Evolutionary conservation across 228 moss, liverwort and hornwort genomes (phyloP).

Genomic region (Sphagnum fallax): DNA sequence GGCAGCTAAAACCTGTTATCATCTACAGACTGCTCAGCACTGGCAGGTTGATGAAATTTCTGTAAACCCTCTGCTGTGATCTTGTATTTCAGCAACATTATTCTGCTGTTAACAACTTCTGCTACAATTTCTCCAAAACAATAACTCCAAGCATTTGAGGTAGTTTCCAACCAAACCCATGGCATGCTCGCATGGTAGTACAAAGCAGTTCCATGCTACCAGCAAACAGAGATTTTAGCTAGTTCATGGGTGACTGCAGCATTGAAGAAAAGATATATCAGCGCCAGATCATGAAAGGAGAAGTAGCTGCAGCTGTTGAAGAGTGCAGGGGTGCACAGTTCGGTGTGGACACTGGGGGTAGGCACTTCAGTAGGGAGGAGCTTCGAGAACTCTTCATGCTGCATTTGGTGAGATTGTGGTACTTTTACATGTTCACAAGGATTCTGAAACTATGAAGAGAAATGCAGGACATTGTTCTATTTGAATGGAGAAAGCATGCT

Average conservation of each 20-base stretch:
- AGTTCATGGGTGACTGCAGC: constrained; percentile 13
- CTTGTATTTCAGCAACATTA: too few species aligned
- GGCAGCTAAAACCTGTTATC: constrained; percentile 69
- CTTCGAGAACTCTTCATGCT: constrained; percentile 80
- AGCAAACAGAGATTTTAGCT: too few species aligned
- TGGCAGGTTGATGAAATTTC: constrained; percentile 39
- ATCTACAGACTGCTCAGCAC: constrained; percentile 84
- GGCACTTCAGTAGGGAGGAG: constrained; percentile 82
- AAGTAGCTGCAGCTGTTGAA: constrained; percentile 82
- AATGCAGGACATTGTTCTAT: background rate
- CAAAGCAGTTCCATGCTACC: too few species aligned
- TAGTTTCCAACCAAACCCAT: too few species aligned
- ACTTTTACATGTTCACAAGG: background rate
- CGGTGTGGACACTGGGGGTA: constrained; percentile 39
- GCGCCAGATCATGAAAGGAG: constrained; percentile 92
- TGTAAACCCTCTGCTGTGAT: too few species aligned
- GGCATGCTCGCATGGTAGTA: too few species aligned
- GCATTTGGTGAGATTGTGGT: constrained; percentile 34
- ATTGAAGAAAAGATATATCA: constrained; percentile 94
- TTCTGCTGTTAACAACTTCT: too few species aligned
- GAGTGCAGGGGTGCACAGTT: constrained; percentile 31
- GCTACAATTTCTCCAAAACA: too few species aligned
- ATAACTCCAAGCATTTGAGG: too few species aligned
- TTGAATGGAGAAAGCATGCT: background rate
- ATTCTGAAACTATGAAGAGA: background rate